Conservation (phyloP, 441 rosid species). For the Erysimum pusillum region DNA sequence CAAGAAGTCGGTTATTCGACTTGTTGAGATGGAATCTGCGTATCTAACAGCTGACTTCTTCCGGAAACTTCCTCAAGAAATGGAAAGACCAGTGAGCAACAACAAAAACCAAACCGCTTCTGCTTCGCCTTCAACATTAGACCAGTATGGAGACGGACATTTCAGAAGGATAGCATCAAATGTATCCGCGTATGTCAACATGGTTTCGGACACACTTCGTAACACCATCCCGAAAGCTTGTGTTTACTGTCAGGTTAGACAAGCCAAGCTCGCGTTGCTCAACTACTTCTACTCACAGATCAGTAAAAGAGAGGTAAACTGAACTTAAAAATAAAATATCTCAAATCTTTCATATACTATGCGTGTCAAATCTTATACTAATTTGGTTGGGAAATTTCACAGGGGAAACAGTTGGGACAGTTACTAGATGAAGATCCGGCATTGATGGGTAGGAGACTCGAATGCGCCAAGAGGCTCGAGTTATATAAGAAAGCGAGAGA, state of each 20-base stretch:
- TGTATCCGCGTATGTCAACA: conserved; percentile 70
- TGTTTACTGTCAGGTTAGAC: conserved; percentile 86
- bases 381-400: not conserved
- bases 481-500: conserved; percentile 91
- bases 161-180: conserved; percentile 81
- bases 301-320: conserved; percentile 74
- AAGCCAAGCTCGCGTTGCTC: conserved; percentile 75
- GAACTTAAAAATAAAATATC: not conserved
- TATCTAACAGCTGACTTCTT: conserved; percentile 90
- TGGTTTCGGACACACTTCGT: conserved; percentile 84
- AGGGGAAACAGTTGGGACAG: conserved; percentile 78
- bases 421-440: conserved; percentile 94
- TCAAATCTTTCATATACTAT: not conserved
- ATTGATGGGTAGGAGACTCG: conserved; percentile 84
- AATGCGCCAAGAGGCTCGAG: conserved; percentile 87
- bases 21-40: conserved; percentile 95
- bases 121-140: conserved; percentile 44
- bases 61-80: conserved; percentile 79
- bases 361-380: not conserved
- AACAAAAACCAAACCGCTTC: conserved; percentile 38
- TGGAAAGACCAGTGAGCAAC: conserved; percentile 61
- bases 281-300: conserved; percentile 72
- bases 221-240: conserved; percentile 83
- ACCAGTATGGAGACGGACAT: conserved; percentile 74
- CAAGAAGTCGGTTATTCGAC: conserved; percentile 70